Evolutionary conservation across 345 rosid species (phyloP), one percentile per base, ranked within the genome.

Genomic region (Kandelia obovata): DNA sequence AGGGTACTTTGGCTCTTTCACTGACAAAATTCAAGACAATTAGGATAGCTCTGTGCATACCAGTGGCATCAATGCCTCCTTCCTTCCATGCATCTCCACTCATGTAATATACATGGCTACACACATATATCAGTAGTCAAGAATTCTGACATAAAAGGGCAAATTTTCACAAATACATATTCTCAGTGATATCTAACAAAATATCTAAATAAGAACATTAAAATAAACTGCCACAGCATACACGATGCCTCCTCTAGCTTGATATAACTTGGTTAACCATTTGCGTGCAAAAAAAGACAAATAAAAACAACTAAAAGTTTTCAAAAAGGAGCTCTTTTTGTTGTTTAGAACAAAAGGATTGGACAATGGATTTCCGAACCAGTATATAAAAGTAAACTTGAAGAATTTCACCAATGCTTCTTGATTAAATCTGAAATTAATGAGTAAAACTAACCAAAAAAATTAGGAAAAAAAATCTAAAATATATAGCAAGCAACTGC

Each of bases 11-110:
- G 51, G 37, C 16, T 52, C 25, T 27, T 62, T 52, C 58, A 39
- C 49, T 43, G 25, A 21, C n/a, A 19, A 30, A 57, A 63, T 21
- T 10, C 49, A 37, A 57, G 52, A 58, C 59, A 51, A 51, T 67
- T n/a, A 62, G 13, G 39, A 37, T 62, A 34, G 64, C 39, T 28
- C 51, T 37, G 37, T 60, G 67, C 87, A 79, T 83, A 90, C 98
- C 98, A 68, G 98, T 94, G 62, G 95, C 88, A 78, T 94, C 98
- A 49, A 91, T 94, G 69, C 97, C 98, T 66, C 98, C 98, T 83
- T 88, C 98, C 82, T 94, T 94, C 98, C 98, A 94, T 53, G 98
- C 98, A 87, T 94, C 98, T 49, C 98, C 98, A 65, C 98, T 94
- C 98, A 94, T 91, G 87, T 94, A 94, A 80, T 82, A 87, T 43